These are phyloP conservation scores for Scedosporium aurantiacum DNA, from an alignment of 2,329 filamentous ascomycete genomes.

Conservation along the genomic window DNA sequence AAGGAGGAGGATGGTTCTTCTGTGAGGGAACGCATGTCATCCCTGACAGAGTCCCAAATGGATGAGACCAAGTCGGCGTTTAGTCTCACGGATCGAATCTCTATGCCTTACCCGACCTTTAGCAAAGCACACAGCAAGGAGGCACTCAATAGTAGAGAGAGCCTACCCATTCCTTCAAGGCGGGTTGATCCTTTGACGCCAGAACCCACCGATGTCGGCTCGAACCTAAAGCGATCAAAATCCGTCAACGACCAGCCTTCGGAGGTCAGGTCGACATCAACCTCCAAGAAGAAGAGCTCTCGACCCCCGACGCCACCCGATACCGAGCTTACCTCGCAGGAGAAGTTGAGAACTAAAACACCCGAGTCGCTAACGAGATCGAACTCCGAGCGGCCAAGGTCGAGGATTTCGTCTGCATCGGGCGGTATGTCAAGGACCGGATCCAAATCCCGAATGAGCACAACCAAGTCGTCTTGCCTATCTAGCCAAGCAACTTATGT, in stretches of 20 bases:
- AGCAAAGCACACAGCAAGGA: conserved; percentile 92
- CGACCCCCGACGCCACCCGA: conserved; percentile 54
- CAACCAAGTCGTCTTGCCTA: conserved; percentile 33
- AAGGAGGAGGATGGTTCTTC: conserved; percentile 21
- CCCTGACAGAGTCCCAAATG: conserved; percentile 38
- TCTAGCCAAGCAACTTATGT: conserved; percentile 49
- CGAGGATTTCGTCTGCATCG: conserved; percentile 31
- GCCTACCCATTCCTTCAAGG: conserved; percentile 24
- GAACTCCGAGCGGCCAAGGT: conserved; percentile 28
- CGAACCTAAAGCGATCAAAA: conserved; percentile 27
- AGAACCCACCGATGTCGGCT: conserved; percentile 58
- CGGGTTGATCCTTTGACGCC: conserved; percentile 47
- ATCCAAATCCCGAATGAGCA: conserved; percentile 40
- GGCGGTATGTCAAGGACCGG: conserved; percentile 35
- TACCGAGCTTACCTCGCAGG: conserved; percentile 44
- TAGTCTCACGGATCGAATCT: conserved; percentile 32
- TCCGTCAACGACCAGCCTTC: conserved; percentile 29
- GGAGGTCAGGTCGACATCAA: background rate
- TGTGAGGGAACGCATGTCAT: conserved; percentile 15
- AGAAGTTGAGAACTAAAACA: conserved; percentile 26
- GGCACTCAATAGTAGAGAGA: conserved; percentile 54
- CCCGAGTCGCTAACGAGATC: conserved; percentile 12
- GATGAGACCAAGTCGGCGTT: conserved; percentile 28
- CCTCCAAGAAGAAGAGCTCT: conserved; percentile 21
- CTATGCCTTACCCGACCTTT: conserved; percentile 67